Percentiles rank a stretch among this genome's conserved stretches.
These are phyloP conservation scores for Globisporangium nagaii DNA, from an alignment of 352 stramenopile species.

Conservation along the genomic window DNA sequence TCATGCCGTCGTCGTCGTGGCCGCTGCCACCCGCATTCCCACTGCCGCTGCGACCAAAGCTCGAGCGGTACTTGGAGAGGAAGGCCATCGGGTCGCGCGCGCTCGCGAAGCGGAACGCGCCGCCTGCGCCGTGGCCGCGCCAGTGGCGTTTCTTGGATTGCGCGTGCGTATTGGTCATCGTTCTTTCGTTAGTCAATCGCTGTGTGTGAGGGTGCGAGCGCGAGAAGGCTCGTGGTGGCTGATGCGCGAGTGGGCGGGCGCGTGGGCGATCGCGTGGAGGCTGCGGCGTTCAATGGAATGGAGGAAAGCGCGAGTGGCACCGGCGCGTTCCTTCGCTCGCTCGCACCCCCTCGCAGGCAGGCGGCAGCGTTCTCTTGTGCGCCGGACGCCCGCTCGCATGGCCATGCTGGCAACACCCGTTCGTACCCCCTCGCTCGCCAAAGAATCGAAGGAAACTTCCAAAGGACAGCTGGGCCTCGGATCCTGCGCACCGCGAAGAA, in stretches of 20 bases:
- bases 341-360: background rate
- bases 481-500: no score
- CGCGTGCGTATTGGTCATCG: slow-evolving; percentile 23
- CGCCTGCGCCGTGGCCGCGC: slow-evolving; percentile 9
- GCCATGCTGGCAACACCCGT: background rate
- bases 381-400: background rate
- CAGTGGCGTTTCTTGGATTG: slow-evolving; percentile 50
- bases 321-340: background rate
- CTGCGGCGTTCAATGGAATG: no score
- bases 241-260: no score
- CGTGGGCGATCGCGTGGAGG: no score
- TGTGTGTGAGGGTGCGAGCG: no score
- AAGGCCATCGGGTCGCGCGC: slow-evolving; percentile 17
- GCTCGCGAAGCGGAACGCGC: slow-evolving; percentile 5
- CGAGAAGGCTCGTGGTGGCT: no score
- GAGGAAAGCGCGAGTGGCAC: background rate
- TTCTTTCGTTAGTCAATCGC: no score
- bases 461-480: background rate
- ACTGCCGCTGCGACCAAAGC: slow-evolving; percentile 2
- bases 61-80: slow-evolving; percentile 26
- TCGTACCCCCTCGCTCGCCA: background rate
- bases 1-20: background rate
- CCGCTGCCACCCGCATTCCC: background rate
- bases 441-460: slow-evolving; percentile 11
- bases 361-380: background rate